Base-by-base conservation (phyloP, 257 asterid genomes). In the Solanum chaucha region DNA sequence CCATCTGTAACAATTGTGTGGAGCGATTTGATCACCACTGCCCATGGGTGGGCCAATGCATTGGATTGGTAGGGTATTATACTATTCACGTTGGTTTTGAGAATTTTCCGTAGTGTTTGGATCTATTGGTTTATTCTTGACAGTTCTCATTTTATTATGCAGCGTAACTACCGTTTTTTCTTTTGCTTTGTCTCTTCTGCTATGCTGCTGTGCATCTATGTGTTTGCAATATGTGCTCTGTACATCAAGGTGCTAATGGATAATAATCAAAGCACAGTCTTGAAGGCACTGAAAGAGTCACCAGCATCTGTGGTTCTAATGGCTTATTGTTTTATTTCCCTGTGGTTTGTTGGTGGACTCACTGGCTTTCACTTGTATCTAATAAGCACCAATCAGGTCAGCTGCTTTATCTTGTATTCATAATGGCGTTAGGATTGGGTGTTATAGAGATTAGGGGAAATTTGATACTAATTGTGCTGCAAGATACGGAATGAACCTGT, bases 31-130 rank as follows among this genome's bases (percentile, higher is more conserved):
- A 95, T 90, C 99, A 97, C 88, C 99, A 97, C 93, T 97, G 99
- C 92, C 99, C 99, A 84, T 97, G 99, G 99, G 99, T 97, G 51
- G 99, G 98, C 78, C 99, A 97, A 91, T 95, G 99, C 93, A 93
- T 97, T 85, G 99, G 99, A 86, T 59, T 94, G 98, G 99, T 97
- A 92, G 81, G 93, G 72, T 85, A 74, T 81, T 87, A 44, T 59
- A 73, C 87, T 71, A 65, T 22, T 74, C 46, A 34, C 35, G 22
- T 81, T 46, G 86, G 67, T 73, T 55, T n/a, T 20, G 19, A 24
- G 84, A 26, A 22, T 41, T 8, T 44, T 19, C 30, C 44, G 24
- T 34, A 10, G 46, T 14, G 40, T 65, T 41, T 71, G 19, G n/a
- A 75, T 85, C 90, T 84, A 59, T 87, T 83, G 81, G 85, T 82